phyloP scores from a whole-genome alignment of 78 protist species.

The Cavenderia fasciculata region DNA sequence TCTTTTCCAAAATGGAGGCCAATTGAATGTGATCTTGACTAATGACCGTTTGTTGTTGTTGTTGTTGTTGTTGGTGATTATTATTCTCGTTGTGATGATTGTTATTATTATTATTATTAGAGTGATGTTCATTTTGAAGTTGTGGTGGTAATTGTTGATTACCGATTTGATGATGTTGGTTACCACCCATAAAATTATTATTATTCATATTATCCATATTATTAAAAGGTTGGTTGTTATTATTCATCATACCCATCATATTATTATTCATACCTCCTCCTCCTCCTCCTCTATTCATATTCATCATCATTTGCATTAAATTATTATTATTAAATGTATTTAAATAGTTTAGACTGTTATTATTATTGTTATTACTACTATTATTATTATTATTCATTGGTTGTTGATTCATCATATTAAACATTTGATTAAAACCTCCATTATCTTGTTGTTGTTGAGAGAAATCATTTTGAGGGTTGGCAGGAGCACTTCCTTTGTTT shows the following conservation, averaged over 20 bases:
- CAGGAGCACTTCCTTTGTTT: constrained; percentile 40
- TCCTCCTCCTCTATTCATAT: neutral
- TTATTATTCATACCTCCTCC: neutral
- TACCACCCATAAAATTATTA: neutral
- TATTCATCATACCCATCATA: neutral
- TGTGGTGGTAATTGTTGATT: neutral
- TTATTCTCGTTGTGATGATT: neutral
- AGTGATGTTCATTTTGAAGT: neutral
- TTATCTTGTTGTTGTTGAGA: too few relatives aligned
- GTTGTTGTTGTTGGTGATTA: neutral
- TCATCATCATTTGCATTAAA: neutral
- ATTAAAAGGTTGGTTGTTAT: constrained; percentile 2
- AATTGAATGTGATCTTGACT: constrained; percentile 25
- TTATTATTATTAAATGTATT: neutral
- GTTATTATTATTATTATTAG: neutral
- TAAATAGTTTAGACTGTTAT: neutral
- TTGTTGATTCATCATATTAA: neutral
- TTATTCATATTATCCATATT: neutral
- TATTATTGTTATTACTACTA: neutral
- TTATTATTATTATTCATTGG: neutral
- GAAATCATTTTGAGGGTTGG: too few relatives aligned
- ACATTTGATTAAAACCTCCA: neutral
- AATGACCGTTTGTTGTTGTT: constrained; percentile 2
- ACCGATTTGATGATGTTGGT: neutral
- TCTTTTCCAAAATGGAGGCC: neutral